A percentile compares a stretch with the other conserved stretches of the same genome.
Evolutionary conservation across 805 yeast species (phyloP).

Genomic region (Saccharomyces mikatae): DNA sequence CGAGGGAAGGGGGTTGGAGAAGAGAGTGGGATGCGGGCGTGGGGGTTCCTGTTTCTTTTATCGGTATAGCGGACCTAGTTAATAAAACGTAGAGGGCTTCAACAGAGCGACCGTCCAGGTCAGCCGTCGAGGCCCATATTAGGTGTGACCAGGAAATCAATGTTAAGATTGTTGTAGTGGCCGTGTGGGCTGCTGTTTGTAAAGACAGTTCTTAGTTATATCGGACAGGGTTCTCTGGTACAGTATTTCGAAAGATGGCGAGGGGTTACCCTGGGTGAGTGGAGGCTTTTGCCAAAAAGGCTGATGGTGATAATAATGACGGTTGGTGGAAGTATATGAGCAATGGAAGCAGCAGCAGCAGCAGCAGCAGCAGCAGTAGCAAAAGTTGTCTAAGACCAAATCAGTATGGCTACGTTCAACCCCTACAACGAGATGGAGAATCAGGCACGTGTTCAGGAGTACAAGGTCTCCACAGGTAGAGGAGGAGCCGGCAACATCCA

Average conservation of each 20-base stretch:
- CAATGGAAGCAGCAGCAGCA: neutral
- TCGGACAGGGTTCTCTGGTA: neutral
- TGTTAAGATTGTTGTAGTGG: neutral
- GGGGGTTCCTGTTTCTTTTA: neutral
- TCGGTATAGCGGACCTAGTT: neutral
- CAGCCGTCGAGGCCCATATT: neutral
- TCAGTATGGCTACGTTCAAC: neutral
- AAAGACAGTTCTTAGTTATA: neutral
- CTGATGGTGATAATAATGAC: neutral
- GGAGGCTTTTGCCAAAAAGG: neutral
- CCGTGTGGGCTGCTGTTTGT: neutral
- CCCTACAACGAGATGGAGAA: neutral
- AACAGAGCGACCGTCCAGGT: neutral
- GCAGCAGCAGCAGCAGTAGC: neutral
- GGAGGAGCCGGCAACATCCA: slow-evolving; percentile 73
- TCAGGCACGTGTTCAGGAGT: slow-evolving; percentile 2
- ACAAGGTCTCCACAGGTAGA: slow-evolving; percentile 51
- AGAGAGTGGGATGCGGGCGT: neutral
- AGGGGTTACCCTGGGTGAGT: neutral
- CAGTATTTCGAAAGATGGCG: neutral
- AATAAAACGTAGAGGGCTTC: neutral
- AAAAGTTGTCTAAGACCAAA: neutral
- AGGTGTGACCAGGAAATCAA: neutral
- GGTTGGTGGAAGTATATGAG: neutral
- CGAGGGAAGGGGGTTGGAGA: neutral